Base-by-base conservation (phyloP, 2,329 filamentous ascomycete species). In the Monosporascus cannonballus region DNA sequence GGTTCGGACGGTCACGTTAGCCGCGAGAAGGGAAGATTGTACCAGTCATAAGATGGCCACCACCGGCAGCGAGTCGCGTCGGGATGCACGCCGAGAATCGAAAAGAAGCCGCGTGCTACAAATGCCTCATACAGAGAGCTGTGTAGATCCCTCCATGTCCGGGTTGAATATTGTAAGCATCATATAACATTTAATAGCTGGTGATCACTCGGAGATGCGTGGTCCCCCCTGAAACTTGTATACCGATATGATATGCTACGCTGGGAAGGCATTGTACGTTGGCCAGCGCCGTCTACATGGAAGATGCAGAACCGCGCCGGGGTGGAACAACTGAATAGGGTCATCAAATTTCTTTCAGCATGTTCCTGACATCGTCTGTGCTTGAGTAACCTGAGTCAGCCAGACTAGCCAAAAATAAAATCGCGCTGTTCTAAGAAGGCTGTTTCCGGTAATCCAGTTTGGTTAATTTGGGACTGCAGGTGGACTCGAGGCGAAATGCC, bases 121-220 rank as follows among this genome's bases (percentile, higher is more conserved):
- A 59, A 61, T 61, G 53, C 59, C 59, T 61, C 59, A 61, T 55
- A 53, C 48, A 54, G 52, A 46, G 48, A 52, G 51, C 39, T 55
- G 51, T 48, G 42, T n/a, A 46, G 42, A 46, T 46, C 24, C 5
- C 22, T 27, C 42, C 38, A 20, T 8, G 6, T 17, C 15, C 17
- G 38, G 38, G 6, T n/a, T 20, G 17, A 18, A 11, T 11, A n/a
- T 20, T 2, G 41, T 25, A 44, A 6, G 18, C 38, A 20, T n/a
- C 38, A 41, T 18, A 17, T 18, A 41, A 18, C 4, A 9, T n/a
- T 18, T n/a, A n/a, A n/a, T 9, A n/a, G 17, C 38, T 18, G 17
- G 18, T 41, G 38, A 41, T 18, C 9, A 18, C 6, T 41, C 9
- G 18, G 18, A 41, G 17, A 34, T 34, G 4, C 30, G 18, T 20